phyloP scores from a whole-genome alignment of 805 yeast species.

The Wickerhamiella azyma region DNA sequence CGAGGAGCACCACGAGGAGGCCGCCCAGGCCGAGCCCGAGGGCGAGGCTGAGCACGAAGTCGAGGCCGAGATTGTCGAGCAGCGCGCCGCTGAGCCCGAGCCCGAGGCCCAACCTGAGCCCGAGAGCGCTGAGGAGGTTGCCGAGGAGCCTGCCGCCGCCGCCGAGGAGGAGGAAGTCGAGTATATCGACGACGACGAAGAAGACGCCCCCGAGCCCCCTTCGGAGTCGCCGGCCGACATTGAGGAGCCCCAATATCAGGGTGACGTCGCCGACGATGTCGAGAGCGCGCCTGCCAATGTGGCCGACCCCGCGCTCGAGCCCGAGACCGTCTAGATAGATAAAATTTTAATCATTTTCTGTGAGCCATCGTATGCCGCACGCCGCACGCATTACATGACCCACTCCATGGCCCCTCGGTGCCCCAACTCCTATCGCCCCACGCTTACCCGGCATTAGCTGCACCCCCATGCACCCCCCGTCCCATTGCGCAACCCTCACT shows the following conservation, averaged over 20 bases:
- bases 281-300: conserved; percentile 7
- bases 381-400: too few species aligned
- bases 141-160: too few species aligned
- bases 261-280: conserved; percentile 3
- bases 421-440: too few species aligned
- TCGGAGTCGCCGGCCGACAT: conserved; percentile 3
- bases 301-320: conserved; percentile 1
- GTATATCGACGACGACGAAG: background rate
- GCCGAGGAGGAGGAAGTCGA: background rate
- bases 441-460: too few species aligned
- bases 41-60: background rate
- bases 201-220: background rate
- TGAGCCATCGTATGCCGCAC: too few species aligned
- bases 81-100: too few species aligned
- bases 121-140: background rate
- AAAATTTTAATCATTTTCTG: too few species aligned
- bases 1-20: background rate
- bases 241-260: background rate
- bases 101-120: background rate
- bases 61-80: too few species aligned
- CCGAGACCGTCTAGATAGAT: background rate
- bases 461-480: too few species aligned
- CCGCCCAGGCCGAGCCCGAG: background rate
- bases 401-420: too few species aligned
- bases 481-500: background rate